Base-by-base conservation (phyloP, 1,284 basidiomycete species). In the Chalciporus piperatoides region DNA sequence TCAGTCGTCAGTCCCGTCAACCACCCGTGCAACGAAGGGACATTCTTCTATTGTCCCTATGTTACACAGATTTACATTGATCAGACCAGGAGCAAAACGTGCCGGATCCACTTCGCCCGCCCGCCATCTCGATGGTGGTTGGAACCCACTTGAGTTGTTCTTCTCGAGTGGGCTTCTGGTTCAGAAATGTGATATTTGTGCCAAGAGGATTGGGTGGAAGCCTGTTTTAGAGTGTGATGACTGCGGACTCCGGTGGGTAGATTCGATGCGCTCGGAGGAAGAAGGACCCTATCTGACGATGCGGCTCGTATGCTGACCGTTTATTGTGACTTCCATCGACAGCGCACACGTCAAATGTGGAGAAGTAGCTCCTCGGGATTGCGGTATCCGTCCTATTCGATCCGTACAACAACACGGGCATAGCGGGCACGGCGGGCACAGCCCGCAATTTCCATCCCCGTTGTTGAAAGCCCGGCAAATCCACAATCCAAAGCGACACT, bases 191-290 rank as follows among this genome's bases (percentile, higher is more conserved):
- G 87, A 90, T 63, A 73, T 92, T 8, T 95, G 92, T 61, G 62
- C 67, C 42, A 94, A 92, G 74, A 73, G 87, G 43, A 74, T 95
- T 41, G 90, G 91, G 12, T 86, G 86, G 81, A 91, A 92, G 62
- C 83, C 89, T 17, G 81, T 87, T 25, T 69, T 95, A 25, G 84
- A 90, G 60, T 95, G 92, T 65, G 92, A 96, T 67, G 92, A 95
- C 68, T 96, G 92, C 44, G 56, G 52, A 51, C 54, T 59, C 52
- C 58, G 46, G 49, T 59, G 45, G 45, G 53, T 58, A 41, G 46
- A 49, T 53, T 56, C 48, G 52, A 49, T 55, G 27, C 36, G 21
- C 40, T 53, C 42, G n/a, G 57, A 59, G 51, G 43, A 35, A 19
- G 46, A 53, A 54, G 46, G 47, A 19, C 43, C 15, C 54, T 39